Percentiles rank a stretch among this genome's conserved stretches.
Conservation (phyloP, 78 protist species). For the Dictyostelium brefeldianum region DNA sequence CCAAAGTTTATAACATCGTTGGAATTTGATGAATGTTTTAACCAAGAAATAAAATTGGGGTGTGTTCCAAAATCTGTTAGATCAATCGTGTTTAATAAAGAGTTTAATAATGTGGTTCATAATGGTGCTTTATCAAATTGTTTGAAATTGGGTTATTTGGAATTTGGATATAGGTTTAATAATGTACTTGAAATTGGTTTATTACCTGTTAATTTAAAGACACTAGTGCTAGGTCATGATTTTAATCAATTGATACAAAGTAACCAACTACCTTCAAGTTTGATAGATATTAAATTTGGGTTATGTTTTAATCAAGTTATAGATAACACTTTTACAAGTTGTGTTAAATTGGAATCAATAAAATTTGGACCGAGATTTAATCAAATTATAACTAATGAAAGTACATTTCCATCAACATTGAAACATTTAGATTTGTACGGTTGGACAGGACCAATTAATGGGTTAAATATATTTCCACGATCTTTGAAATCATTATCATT, state of each 20-base stretch:
- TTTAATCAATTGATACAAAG: neutral
- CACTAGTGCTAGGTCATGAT: neutral
- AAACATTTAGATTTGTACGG: neutral
- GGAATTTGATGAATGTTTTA: neutral
- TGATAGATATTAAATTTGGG: neutral
- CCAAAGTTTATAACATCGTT: neutral
- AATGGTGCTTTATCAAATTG: neutral
- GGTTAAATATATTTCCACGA: neutral
- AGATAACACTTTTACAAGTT: neutral
- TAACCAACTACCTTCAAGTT: neutral
- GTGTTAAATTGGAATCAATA: neutral
- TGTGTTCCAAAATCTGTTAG: neutral
- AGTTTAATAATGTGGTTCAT: neutral
- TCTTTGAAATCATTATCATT: neutral
- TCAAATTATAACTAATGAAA: neutral
- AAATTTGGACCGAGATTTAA: slow-evolving; percentile 6
- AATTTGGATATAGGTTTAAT: neutral
- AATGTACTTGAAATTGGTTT: neutral
- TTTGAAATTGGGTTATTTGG: neutral
- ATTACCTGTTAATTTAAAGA: neutral
- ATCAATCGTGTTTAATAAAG: neutral
- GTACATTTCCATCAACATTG: neutral
- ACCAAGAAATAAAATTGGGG: neutral
- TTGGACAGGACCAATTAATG: slow-evolving; percentile 2
- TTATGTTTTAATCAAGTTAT: neutral